phyloP scores from a whole-genome alignment of 768 basidiomycete species.

The Phanerodontia chrysosporium region DNA sequence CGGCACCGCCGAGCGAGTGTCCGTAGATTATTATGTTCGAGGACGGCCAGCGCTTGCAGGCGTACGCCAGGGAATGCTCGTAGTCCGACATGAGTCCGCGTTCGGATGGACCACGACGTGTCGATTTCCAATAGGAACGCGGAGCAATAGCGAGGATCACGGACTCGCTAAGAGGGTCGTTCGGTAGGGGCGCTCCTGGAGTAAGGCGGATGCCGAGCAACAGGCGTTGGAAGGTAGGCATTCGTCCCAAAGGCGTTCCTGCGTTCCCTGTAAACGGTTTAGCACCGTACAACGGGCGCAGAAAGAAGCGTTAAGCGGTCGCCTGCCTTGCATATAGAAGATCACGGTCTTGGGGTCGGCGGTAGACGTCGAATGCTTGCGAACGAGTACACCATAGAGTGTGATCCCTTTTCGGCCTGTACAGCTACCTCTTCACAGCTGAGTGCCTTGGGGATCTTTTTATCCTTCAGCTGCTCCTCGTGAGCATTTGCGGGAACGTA shows the following conservation, averaged over 20 bases:
- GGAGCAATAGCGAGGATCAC: slow-evolving; percentile 40
- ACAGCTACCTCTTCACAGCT: slow-evolving; percentile 26
- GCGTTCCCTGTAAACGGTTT: slow-evolving; percentile 37
- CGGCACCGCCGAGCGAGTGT: slow-evolving; percentile 46
- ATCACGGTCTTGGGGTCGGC: slow-evolving; percentile 21
- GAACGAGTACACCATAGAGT: slow-evolving; percentile 25
- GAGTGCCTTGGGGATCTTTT: slow-evolving; percentile 23
- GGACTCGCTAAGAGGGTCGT: slow-evolving; percentile 2
- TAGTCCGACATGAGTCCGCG: slow-evolving; percentile 39
- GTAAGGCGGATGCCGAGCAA: slow-evolving; percentile 18
- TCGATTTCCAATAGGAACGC: slow-evolving; percentile 48
- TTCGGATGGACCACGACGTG: slow-evolving; percentile 34
- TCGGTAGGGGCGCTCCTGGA: neutral
- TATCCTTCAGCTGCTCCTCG: slow-evolving; percentile 27
- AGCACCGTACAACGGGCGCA: neutral
- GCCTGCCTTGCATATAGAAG: slow-evolving; percentile 34
- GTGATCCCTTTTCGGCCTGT: slow-evolving; percentile 14
- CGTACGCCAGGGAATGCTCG: slow-evolving; percentile 27
- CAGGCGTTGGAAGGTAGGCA: slow-evolving; percentile 38
- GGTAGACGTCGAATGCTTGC: neutral
- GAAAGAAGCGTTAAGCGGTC: neutral
- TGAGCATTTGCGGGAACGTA: slow-evolving; percentile 40
- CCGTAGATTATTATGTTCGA: slow-evolving; percentile 37
- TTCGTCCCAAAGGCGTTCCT: slow-evolving; percentile 42
- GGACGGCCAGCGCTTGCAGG: slow-evolving; percentile 29